phyloP scores from a whole-genome alignment of 345 rosid genomes.

The Sonneratia alba region DNA sequence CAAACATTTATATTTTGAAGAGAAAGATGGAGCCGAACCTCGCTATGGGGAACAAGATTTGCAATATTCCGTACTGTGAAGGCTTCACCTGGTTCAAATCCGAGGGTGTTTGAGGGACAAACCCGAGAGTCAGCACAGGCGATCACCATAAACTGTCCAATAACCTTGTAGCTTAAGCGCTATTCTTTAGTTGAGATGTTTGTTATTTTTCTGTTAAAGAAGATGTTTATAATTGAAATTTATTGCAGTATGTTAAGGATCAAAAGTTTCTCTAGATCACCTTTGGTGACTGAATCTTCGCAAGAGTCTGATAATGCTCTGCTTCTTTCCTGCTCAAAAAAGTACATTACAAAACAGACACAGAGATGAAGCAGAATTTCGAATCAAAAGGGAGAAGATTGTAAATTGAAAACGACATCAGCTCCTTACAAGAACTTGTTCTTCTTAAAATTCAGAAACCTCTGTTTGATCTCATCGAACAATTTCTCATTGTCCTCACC shows the following conservation, averaged over 20 bases:
- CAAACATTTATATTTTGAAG: not conserved
- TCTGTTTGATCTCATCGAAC: conserved; percentile 52
- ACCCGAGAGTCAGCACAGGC: conserved; percentile 98
- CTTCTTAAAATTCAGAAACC: conserved; percentile 60
- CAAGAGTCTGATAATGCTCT: conserved; percentile 54
- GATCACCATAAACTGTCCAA: conserved; percentile 75
- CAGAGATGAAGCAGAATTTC: conserved; percentile 11
- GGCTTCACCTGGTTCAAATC: conserved; percentile 96
- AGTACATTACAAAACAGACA: conserved; percentile 16
- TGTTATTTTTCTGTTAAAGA: not conserved
- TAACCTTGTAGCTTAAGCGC: conserved; percentile 18
- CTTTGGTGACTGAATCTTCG: conserved; percentile 77
- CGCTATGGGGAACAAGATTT: conserved; percentile 69
- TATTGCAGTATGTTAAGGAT: not conserved
- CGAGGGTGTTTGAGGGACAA: conserved; percentile 73
- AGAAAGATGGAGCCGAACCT: conserved; percentile 30
- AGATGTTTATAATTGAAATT: not conserved
- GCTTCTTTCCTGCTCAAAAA: conserved; percentile 54
- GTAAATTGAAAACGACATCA: not conserved
- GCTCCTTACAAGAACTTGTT: conserved; percentile 55
- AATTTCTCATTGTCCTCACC: conserved; percentile 11
- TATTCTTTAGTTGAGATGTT: not conserved
- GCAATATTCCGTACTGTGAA: conserved; percentile 84
- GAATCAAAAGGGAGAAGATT: not conserved
- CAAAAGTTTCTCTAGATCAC: conserved; percentile 32